These are phyloP conservation scores for Dothiorella sarmentorum DNA, from an alignment of 2,329 filamentous ascomycete genomes.

Conservation along the genomic window DNA sequence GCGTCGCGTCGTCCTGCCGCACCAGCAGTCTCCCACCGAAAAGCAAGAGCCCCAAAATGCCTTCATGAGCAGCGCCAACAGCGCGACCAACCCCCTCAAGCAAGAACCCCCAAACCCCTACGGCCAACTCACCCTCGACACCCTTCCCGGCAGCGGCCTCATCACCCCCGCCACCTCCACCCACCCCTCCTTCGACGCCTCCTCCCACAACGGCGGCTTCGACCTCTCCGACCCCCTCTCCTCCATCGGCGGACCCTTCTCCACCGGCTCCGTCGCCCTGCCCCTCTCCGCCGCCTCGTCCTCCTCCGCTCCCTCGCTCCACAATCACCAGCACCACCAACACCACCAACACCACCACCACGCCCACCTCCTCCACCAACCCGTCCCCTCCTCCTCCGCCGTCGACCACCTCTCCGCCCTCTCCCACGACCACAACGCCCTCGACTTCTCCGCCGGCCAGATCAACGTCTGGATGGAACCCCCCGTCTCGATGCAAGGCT, in stretches of 20 bases:
- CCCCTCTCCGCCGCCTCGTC: background rate
- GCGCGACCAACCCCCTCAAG: background rate
- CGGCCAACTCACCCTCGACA: constrained; percentile 6
- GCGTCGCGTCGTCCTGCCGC: constrained; percentile 31
- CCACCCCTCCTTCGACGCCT: constrained; percentile 8
- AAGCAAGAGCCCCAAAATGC: constrained; percentile 2
- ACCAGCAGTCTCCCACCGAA: constrained; percentile 5
- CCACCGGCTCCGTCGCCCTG: background rate
- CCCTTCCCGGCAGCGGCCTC: constrained; percentile 4
- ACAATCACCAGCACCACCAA: constrained; percentile 22
- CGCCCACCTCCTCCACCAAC: constrained; percentile 26
- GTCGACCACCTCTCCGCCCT: background rate
- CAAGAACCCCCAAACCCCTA: background rate
- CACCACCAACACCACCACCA: constrained; percentile 34
- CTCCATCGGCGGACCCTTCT: constrained; percentile 13
- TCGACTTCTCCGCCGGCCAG: constrained; percentile 41
- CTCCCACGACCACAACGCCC: constrained; percentile 30
- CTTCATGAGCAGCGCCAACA: background rate
- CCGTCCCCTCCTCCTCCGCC: constrained; percentile 23
- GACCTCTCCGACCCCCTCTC: constrained; percentile 26
- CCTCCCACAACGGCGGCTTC: constrained; percentile 17
- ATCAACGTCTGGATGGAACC: constrained; percentile 41
- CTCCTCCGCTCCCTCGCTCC: background rate
- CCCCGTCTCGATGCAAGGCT: constrained; percentile 25
- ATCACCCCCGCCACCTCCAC: constrained; percentile 10